Base-by-base conservation (phyloP, 495 filamentous ascomycete genomes). In the Stereocaulon alpinum region DNA sequence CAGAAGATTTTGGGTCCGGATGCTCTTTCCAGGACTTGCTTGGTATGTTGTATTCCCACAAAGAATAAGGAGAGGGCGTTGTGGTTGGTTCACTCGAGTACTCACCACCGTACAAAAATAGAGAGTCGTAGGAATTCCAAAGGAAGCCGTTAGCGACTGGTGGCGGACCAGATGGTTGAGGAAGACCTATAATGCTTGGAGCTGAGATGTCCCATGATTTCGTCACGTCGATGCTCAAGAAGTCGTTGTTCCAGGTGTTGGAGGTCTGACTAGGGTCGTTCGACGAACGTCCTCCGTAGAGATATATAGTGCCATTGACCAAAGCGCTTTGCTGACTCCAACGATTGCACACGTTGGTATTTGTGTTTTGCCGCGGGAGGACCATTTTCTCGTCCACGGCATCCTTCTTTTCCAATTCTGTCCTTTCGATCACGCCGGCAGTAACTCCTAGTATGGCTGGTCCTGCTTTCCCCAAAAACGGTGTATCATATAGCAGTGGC, bases 41-140 rank as follows among this genome's bases (percentile, higher is more conserved):
- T 43, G 58, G 62, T 60, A 89, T 81, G 56, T 80, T 69, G 66
- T 89, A 89, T 66, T 81, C 74, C 86, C 86, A 90, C 0, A 82
- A 73, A 0, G 84, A 78, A 27, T 79, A 71, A 0, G 79, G 73
- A 11, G 70, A 67, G 3, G 86, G 86, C 1, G 73, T 63, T 11
- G 70, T 68, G 7, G 69, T 65, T 3, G 83, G 82, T 17, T 70
- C 76, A 60, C 86, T 82, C 5, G 84, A 82, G 61, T 83, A 87
- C 54, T 86, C 74, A 37, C 86, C 86, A 32, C 86, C 86, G 55
- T 90, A 90, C 6, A 89, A 76, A 58, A 74, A 89, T 4, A 90
- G 74, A 17, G 80, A 80, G 45, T 81, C 73, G 62, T 78, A 77
- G 40, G 85, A 82, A 63, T 82, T 81, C 87, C 87, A 90, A 3